phyloP scores from a whole-genome alignment of 257 asterid species.

The Solanum piurae region DNA sequence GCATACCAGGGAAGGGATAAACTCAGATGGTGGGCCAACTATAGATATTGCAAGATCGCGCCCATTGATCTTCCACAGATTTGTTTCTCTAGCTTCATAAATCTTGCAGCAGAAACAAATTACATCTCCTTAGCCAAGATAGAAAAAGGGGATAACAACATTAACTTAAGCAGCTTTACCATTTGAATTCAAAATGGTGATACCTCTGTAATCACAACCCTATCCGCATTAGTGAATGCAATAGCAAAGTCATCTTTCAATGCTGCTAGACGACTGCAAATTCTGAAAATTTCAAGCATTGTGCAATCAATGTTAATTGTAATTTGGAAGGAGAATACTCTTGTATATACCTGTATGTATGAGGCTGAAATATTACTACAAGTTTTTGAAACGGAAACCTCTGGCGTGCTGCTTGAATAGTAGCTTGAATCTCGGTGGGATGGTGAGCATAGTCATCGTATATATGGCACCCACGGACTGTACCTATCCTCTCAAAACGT shows the following conservation, averaged over 20 bases:
- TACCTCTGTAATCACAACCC: constrained; percentile 31
- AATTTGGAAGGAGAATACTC: not conserved
- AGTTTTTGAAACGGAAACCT: constrained; percentile 22
- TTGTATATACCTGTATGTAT: constrained; percentile 22
- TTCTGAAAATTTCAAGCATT: not conserved
- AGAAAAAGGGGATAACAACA: not conserved
- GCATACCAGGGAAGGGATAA: constrained; percentile 24
- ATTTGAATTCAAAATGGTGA: not conserved
- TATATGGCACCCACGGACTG: constrained; percentile 14
- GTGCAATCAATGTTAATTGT: not conserved
- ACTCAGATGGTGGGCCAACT: constrained; percentile 15
- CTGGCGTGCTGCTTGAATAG: constrained; percentile 27
- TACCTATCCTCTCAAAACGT: constrained; percentile 29
- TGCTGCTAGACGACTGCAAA: constrained; percentile 28
- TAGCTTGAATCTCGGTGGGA: constrained; percentile 22
- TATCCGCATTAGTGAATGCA: constrained; percentile 23
- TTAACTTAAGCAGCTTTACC: not conserved
- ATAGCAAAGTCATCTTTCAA: constrained; percentile 22
- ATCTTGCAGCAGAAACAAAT: constrained; percentile 9
- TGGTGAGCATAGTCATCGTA: constrained; percentile 37
- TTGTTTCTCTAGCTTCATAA: constrained; percentile 26
- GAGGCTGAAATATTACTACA: constrained; percentile 32
- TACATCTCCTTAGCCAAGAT: not conserved
- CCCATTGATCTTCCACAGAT: constrained; percentile 13
- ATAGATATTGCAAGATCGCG: constrained; percentile 21